Evolutionary conservation across 2,329 filamentous ascomycete genomes (phyloP).

Genomic region (Beauveria asiatica): DNA sequence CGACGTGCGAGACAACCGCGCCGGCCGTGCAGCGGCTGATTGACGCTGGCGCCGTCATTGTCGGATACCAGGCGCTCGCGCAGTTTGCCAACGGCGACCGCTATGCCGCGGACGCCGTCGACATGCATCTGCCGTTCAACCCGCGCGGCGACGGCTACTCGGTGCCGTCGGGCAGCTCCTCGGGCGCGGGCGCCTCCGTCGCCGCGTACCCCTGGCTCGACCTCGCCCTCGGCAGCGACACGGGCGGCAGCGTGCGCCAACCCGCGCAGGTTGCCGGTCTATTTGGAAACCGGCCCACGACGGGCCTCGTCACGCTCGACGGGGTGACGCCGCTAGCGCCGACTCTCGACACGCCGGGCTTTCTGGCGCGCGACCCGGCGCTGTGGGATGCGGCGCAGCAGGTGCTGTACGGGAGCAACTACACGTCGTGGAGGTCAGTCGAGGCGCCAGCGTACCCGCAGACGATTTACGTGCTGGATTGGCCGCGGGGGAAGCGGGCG

Average conservation of each 20-base stretch:
- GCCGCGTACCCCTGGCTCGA: constrained; percentile 19
- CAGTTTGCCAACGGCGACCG: constrained; percentile 31
- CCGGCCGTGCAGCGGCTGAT: constrained; percentile 45
- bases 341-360: constrained; percentile 13
- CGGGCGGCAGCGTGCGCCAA: constrained; percentile 15
- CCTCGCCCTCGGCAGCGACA: constrained; percentile 16
- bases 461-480: neutral
- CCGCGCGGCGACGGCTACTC: constrained; percentile 20
- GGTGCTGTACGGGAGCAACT: constrained; percentile 4
- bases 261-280: constrained; percentile 12
- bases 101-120: constrained; percentile 35
- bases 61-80: constrained; percentile 34
- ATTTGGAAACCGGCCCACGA: constrained; percentile 14
- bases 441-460: neutral
- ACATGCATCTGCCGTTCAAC: constrained; percentile 17
- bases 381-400: constrained; percentile 7
- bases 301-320: constrained; percentile 9
- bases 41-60: constrained; percentile 42
- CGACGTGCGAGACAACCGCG: constrained; percentile 35
- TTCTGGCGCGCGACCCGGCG: constrained; percentile 11
- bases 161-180: constrained; percentile 14
- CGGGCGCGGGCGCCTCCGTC: constrained; percentile 16
- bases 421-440: neutral
- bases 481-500: neutral
- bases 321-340: constrained; percentile 11